phyloP scores from a whole-genome alignment of 768 basidiomycete species.

The Coprinopsis cinerea region DNA sequence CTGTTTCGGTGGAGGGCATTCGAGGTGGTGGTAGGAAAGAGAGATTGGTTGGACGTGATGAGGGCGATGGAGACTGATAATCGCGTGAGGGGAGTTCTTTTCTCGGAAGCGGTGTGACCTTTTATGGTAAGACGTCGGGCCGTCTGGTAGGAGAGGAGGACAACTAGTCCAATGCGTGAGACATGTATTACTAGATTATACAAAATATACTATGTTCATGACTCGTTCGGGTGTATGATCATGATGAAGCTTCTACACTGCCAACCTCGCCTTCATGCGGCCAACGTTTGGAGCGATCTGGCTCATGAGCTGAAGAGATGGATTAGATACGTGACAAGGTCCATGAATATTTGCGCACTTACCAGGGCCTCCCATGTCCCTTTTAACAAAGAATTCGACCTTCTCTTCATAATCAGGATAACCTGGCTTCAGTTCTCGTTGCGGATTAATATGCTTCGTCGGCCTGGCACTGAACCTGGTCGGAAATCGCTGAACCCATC shows the following conservation, averaged over 20 bases:
- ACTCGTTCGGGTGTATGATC: too few relatives aligned
- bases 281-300: not conserved
- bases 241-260: too few relatives aligned
- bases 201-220: too few relatives aligned
- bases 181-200: too few relatives aligned
- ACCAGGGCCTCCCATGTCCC: not conserved
- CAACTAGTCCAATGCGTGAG: too few relatives aligned
- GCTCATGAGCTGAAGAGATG: not conserved
- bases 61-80: conserved; percentile 38
- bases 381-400: not conserved
- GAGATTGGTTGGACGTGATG: conserved; percentile 50
- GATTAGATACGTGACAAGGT: not conserved
- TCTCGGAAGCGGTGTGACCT: too few relatives aligned
- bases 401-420: not conserved
- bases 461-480: not conserved
- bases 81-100: too few relatives aligned
- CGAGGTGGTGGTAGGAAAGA: conserved; percentile 37
- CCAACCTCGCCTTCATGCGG: too few relatives aligned
- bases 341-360: not conserved
- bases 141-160: too few relatives aligned
- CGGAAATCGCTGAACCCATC: not conserved
- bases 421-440: not conserved
- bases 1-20: conserved; percentile 54
- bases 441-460: not conserved
- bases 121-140: too few relatives aligned